phyloP scores from a whole-genome alignment of 345 rosid genomes.

The Salix dunnii region DNA sequence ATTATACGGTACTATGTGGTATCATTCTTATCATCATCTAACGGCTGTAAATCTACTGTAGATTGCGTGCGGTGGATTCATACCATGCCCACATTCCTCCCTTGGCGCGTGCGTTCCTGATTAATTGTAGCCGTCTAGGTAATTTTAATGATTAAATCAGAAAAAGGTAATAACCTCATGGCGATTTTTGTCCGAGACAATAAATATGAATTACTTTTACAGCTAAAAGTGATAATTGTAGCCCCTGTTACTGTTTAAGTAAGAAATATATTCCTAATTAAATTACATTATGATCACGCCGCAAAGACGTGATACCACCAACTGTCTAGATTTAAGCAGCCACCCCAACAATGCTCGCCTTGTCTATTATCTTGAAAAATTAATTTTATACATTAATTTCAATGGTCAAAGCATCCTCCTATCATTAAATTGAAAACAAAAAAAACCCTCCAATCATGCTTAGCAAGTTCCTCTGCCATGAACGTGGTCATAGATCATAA shows the following conservation, averaged over 20 bases:
- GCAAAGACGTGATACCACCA: too few relatives aligned
- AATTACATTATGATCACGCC: background rate
- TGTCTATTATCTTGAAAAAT: background rate
- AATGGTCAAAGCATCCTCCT: background rate
- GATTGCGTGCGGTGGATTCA: conserved; percentile 14
- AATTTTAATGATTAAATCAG: too few relatives aligned
- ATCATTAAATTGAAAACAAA: too few relatives aligned
- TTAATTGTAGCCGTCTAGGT: too few relatives aligned
- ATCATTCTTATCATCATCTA: conserved; percentile 23
- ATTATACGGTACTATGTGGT: background rate
- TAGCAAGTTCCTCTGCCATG: background rate
- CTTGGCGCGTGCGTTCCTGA: background rate
- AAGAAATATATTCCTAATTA: too few relatives aligned
- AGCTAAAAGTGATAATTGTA: too few relatives aligned
- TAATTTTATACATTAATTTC: background rate
- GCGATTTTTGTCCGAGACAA: too few relatives aligned
- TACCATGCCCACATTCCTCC: background rate
- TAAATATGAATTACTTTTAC: too few relatives aligned
- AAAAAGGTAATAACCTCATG: too few relatives aligned
- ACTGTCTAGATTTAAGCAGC: background rate
- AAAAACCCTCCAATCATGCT: background rate
- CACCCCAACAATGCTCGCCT: background rate
- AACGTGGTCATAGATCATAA: background rate
- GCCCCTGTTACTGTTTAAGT: too few relatives aligned
- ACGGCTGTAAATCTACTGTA: conserved; percentile 23